These are phyloP conservation scores for Trichoderma sp. DNA, from an alignment of 2,329 filamentous ascomycete genomes.

Conservation along the genomic window DNA sequence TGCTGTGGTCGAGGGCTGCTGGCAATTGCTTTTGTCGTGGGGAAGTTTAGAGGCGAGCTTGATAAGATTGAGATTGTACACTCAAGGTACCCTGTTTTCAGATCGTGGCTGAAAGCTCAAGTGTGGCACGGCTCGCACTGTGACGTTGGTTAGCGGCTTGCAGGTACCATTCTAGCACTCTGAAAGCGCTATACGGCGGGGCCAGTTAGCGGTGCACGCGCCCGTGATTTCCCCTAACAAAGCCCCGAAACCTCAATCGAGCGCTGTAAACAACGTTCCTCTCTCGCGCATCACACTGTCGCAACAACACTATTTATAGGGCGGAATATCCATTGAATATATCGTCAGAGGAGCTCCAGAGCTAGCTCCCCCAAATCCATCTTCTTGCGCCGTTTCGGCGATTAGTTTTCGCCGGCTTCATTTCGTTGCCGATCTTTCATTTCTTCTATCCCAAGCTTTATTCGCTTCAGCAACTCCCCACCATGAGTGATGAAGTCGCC, in stretches of 20 bases:
- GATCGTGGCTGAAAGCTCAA: neutral
- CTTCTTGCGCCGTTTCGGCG: neutral
- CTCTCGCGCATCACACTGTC: neutral
- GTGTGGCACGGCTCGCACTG: slow-evolving; percentile 23
- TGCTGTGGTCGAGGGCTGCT: slow-evolving; percentile 10
- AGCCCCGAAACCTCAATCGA: slow-evolving; percentile 5
- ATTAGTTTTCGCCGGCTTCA: neutral
- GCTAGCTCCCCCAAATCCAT: neutral
- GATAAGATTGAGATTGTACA: neutral
- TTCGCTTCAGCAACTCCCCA: slow-evolving; percentile 22
- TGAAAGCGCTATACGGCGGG: slow-evolving; percentile 5
- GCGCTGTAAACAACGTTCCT: slow-evolving; percentile 11
- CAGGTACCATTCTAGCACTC: neutral
- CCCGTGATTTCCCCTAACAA: slow-evolving; percentile 3
- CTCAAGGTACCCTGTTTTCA: neutral
- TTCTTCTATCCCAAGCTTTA: neutral
- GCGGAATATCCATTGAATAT: neutral
- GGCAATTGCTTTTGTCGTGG: neutral
- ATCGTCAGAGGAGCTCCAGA: neutral
- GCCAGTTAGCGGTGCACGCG: slow-evolving; percentile 13
- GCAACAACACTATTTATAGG: neutral
- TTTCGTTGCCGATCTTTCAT: neutral
- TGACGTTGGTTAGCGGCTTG: neutral
- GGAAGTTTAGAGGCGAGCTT: slow-evolving; percentile 4
- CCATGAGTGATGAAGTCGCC: slow-evolving; percentile 35